Percentiles rank a stretch among this genome's conserved stretches.
These are phyloP conservation scores for Papilionanthe hybrid DNA, from an alignment of 116 monocot genomes.

Conservation along the genomic window DNA sequence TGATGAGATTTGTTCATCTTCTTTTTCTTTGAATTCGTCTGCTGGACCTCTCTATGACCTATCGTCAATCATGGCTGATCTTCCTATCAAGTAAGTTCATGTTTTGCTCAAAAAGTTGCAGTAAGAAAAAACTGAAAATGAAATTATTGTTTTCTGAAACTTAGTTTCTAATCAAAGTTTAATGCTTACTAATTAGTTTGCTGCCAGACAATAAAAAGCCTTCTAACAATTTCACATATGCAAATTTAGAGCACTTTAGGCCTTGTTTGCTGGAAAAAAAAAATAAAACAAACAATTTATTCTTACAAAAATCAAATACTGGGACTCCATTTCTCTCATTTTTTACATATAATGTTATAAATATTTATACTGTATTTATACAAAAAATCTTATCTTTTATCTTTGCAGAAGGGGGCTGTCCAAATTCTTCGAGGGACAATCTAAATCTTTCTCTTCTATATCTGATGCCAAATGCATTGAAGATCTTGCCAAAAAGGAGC, in stretches of 20 bases:
- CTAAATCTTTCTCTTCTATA: conserved; percentile 13
- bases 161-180: too few species aligned
- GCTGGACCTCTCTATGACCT: conserved; percentile 5
- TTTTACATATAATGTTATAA: neutral
- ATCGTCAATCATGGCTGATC: conserved; percentile 2
- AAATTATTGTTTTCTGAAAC: too few species aligned
- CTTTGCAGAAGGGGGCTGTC: conserved; percentile 17
- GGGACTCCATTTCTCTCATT: too few species aligned
- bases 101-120: neutral
- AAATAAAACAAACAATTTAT: too few species aligned
- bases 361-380: too few species aligned
- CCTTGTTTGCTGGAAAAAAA: too few species aligned
- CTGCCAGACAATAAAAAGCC: too few species aligned
- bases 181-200: too few species aligned
- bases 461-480: conserved; percentile 4
- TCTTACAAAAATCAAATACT: too few species aligned
- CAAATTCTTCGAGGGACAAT: conserved; percentile 17
- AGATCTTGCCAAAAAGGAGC: conserved; percentile 15
- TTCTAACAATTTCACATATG: too few species aligned
- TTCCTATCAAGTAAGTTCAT: conserved; percentile 10
- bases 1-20: neutral
- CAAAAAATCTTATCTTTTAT: neutral
- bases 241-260: too few species aligned
- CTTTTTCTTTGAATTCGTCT: neutral
- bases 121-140: too few species aligned